These are phyloP conservation scores for Mortierella hygrophila DNA, from an alignment of 192 early-diverging fungal species.

Conservation along the genomic window DNA sequence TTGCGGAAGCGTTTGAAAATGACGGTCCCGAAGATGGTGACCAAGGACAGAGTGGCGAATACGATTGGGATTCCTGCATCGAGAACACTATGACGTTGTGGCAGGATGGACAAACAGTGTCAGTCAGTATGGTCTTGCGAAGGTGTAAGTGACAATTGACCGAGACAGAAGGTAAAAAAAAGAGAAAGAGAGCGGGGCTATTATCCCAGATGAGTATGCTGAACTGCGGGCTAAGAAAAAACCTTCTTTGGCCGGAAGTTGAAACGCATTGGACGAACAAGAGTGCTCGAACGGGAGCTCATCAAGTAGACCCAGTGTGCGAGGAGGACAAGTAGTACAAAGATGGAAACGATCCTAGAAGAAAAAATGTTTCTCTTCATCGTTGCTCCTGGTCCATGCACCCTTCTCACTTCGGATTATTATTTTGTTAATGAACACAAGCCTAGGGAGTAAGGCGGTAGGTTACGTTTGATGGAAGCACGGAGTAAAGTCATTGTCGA, in stretches of 20 bases:
- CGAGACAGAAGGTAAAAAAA: not conserved
- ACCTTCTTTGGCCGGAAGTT: constrained; percentile 1
- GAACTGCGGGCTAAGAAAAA: not conserved
- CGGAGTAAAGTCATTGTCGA: constrained; percentile 51
- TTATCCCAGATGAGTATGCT: not conserved
- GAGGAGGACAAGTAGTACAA: not conserved
- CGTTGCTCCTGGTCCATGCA: not conserved
- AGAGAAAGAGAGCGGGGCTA: not conserved
- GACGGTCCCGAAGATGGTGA: constrained; percentile 25
- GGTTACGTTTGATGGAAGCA: constrained; percentile 52
- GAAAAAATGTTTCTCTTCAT: not conserved
- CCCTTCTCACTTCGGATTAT: not conserved
- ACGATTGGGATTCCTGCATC: constrained; percentile 42
- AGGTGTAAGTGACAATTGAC: not conserved
- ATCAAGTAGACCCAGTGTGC: not conserved
- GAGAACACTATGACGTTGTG: constrained; percentile 28
- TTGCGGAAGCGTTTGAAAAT: constrained; percentile 31
- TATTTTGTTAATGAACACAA: not conserved
- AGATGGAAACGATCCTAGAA: not conserved
- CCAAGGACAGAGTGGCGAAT: constrained; percentile 26
- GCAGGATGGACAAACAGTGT: not conserved
- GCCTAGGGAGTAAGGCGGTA: not conserved
- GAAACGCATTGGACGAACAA: not conserved
- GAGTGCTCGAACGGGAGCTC: not conserved
- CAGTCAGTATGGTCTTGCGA: not conserved